Base-by-base conservation (phyloP, 441 rosid genomes). In the Hypseocharis bilobata region DNA sequence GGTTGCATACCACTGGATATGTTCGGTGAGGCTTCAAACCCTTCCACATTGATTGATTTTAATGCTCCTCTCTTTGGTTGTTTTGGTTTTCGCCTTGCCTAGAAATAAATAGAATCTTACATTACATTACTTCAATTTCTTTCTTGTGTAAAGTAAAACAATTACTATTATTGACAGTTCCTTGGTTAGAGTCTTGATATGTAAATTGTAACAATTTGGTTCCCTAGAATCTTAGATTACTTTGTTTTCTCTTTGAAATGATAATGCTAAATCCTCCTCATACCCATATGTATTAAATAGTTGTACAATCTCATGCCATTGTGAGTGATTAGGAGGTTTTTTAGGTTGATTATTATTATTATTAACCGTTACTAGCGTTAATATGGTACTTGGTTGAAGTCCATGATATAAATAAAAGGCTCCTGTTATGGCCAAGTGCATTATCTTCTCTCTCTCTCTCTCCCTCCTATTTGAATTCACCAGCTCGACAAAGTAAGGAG, bases 1-100 rank as follows among this genome's bases (percentile, higher is more conserved):
- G 96, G 59, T 80, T 93, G 72, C 99, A 87, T 61, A 82, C 96
- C 17, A 93, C 99, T 64, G 93, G 83, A 74, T 93, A 91, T 72
- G 81, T 84, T 61, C 77, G 97, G 98, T 90, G 74, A 36, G 16
- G 59, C 23, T 52, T 26, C 58, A 26, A 1, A 8, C 7, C 6
- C 2, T 49, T 17, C 23, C n/a, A n/a, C n/a, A n/a, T n/a, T n/a
- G n/a, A n/a, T n/a, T n/a, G n/a, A n/a, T n/a, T n/a, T n/a, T n/a
- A n/a, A n/a, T n/a, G n/a, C n/a, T n/a, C n/a, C n/a, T n/a, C n/a
- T n/a, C n/a, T n/a, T n/a, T n/a, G n/a, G n/a, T n/a, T n/a, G n/a
- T n/a, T n/a, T n/a, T n/a, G n/a, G n/a, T n/a, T n/a, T n/a, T n/a
- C n/a, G n/a, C n/a, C n/a, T 23, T 54, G 59, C 29, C 59, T 11